Evolutionary conservation across 2,329 filamentous ascomycete species (phyloP), one percentile per base, ranked within the genome.

Genomic region (Colletotrichum tanaceti): DNA sequence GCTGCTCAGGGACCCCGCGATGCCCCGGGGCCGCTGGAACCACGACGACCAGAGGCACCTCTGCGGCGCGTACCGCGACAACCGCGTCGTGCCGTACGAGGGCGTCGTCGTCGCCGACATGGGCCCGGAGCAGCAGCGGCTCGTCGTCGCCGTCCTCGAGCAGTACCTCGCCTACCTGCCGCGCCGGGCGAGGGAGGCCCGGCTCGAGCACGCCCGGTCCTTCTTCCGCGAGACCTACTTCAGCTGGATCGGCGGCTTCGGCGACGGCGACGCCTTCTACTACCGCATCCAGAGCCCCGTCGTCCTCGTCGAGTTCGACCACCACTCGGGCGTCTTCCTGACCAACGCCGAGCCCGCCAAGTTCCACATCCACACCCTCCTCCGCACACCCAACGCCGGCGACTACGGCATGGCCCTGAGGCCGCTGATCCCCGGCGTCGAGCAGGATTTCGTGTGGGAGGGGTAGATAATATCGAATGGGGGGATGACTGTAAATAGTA

Each of bases 1-100:
- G 61, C 72, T 82, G 0, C 83, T 93, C 79, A 82, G 85, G 28
- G 91, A 93, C 65, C 86, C 87, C 0, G 83, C 79, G 0, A 93
- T 93, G 91, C 87, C 86, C 3, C 79, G 80, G 14, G 90, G 89
- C 11, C 85, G 91, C 9, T 94, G 91, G 91, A 94, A 94, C 76
- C 90, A 90, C 72, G 91, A 93, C 74, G 92, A 95, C 76, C 91
- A 94, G 80, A 85, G 92, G 6, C 92, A 94, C 74, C 77, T 93
- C 5, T 93, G 91, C 75, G 92, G 93, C 43, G 92, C 92, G 0
- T 93, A 91, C 76, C 86, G 91, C 14, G 92, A 95, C 74, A 96
- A 95, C 77, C 86, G 92, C 13, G 79, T 92, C 13, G 90, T 95
- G 0, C 92, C 92, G 0, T 92, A 89, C 75, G 89, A 94, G 78